Base-by-base conservation (phyloP, 106 monocot species). In the Platanthera zijinensis region DNA sequence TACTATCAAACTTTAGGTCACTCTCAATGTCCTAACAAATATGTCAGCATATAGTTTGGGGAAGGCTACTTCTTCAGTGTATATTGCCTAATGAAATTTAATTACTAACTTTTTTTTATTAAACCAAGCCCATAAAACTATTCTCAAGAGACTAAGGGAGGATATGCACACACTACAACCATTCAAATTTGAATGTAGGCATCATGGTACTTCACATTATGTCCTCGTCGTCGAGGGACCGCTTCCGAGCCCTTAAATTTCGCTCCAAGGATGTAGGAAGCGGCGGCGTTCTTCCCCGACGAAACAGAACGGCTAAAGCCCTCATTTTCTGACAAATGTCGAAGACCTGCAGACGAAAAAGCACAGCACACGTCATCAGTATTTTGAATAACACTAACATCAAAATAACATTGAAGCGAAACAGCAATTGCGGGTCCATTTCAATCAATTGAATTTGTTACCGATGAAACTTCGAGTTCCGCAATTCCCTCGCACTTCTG, bases 401-500 rank as follows among this genome's bases (percentile, higher is more conserved):
- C 39, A 3, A 39, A 39, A 39, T 39, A 32, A 39, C 39, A 39
- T 39, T 39, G 3, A 3, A 39, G 39, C 39, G 39, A 39, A 39
- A 3, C 39, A 0, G 12, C 14, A 10, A 53, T 53, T 53, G 53
- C 1, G 3, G 12, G 14, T 53, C 32, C 8, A 53, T 17, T 39
- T 74, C 28, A 75, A 62, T n/a, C 52, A 18, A 12, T 62, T 54
- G 3, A 17, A 45, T 14, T 8, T 28, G 85, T 86, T 78, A 97
- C 96, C 61, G 89, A 89, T 79, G 96, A 97, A 71, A 91, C 96
- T 68, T 97, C 93, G 2, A 97, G 74, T 52, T 97, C 96, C 68
- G 96, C 96, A 74, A 97, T 87, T n/a, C 96, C 93, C 75, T 93
- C 91, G 61, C 96, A 97, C 6, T 92, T 89, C 80, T 90, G 90